Evolutionary conservation across 2,329 filamentous ascomycete species (phyloP), one percentile per base, ranked within the genome.

Genomic region (Ramularia collo-cygni): DNA sequence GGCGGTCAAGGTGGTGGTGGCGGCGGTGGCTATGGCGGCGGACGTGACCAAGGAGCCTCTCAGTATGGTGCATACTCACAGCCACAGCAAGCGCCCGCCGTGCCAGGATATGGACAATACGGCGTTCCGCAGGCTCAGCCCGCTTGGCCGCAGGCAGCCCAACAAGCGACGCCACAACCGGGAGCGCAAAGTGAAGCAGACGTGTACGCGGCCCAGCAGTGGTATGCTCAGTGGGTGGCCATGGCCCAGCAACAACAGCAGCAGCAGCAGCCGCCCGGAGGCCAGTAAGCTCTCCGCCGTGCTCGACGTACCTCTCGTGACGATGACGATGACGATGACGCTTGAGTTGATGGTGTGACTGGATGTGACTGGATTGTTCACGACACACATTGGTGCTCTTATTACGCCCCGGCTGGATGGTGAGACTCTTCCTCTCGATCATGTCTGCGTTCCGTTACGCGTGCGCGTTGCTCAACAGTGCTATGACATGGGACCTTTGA

Each of bases 1-100:
- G 47, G 51, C 35, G 58, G 58, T 43, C 62, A 40, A 54, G 54
- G 37, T 35, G 43, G 42, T 44, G 48, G 37, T 35, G 43, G 42
- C 42, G 48, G 21, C 21, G 10, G 21, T 24, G 21, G 21, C 21
- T 24, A 24, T 10, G n/a, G n/a, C n/a, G n/a, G n/a, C n/a, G 51
- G 40, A 33, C 45, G 46, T 52, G 50, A 52, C 29, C 44, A 47
- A 42, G 50, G 50, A 45, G 61, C 63, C 55, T 60, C 62, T 46
- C 61, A 53, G 49, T 58, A 58, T 46, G 60, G 63, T 46, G 59
- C 58, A 46, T 71, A 72, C 66, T 69, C 67, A 68, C 68, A 72
- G 47, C 60, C 60, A 46, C 64, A 59, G 47, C 61, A 68, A 54
- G 60, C 64, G 29, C 46, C 52, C 16, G 38, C 51, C 19, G 49